Base-by-base conservation (phyloP, 2,329 filamentous ascomycete species). In the Cladosporium austrohemisphaericum region DNA sequence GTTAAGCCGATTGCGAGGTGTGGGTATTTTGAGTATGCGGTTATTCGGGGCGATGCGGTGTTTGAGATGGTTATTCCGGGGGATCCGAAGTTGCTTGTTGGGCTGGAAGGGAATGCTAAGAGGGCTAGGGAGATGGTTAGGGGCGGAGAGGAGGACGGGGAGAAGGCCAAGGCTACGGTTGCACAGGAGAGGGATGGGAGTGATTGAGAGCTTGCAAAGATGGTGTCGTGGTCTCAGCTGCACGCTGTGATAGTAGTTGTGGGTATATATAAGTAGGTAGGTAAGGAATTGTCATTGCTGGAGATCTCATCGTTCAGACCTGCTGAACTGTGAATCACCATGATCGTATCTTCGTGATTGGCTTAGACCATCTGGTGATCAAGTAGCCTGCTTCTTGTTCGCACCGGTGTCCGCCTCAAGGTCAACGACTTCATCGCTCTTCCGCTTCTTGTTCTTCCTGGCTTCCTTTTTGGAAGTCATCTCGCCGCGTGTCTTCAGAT, bases 11-110 rank as follows among this genome's bases (percentile, higher is more conserved):
- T 83, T 64, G 80, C 79, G 5, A 65, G 80, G 20, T 81, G 75
- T 58, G 79, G 79, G 13, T 83, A 83, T 60, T 78, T 76, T 57
- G 70, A 82, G 60, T 83, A 83, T 65, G 68, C 75, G 1, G 76
- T 78, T 9, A 68, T 83, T 2, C 66, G 67, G 44, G 72, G 78
- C 18, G 62, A 64, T 51, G 55, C 49, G 38, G 74, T 76, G 1
- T 83, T 83, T 64, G 78, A 83, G 41, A 83, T 83, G 80, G 63
- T 61, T 4, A 63, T 67, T 22, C 65, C 65, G 1, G 65, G 65
- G 5, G 63, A 67, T 58, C 58, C 60, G 38, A 60, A 62, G 51
- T 43, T 60, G 50, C 49, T 65, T 43, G 58, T 61, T 7, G 65
- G 62, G 9, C 49, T 68, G 41, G 65, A 68, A 46, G 65, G 65